A percentile compares a stretch with the other conserved stretches of the same genome.
Conservation (phyloP, 179 eudicot genomes). For the Patellifolia procumbens region DNA sequence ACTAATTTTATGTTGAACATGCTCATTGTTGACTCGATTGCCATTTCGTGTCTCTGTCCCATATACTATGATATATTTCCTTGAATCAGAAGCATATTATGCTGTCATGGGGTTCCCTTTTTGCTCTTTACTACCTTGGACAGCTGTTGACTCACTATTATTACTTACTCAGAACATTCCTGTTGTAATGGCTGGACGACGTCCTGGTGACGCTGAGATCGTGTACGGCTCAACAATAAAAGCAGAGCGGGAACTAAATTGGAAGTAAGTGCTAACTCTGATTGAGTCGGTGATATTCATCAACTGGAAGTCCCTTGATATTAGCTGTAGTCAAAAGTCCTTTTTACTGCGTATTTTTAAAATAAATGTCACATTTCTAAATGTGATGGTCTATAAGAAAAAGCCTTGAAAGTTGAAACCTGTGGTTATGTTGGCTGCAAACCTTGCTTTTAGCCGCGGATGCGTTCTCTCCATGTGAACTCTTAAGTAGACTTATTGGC, state of each 20-base stretch:
- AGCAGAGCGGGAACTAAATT: constrained; percentile 81
- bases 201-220: constrained; percentile 93
- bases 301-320: background rate
- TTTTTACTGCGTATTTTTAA: background rate
- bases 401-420: background rate
- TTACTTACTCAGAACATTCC: constrained; percentile 73
- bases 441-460: background rate
- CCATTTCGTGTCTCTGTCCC: background rate
- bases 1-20: background rate
- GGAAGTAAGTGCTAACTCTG: constrained; percentile 70
- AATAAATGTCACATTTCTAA: background rate
- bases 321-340: background rate
- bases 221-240: constrained; percentile 89
- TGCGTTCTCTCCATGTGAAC: too few relatives aligned
- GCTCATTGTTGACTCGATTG: background rate
- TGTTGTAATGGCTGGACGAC: constrained; percentile 63
- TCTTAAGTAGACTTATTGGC: too few relatives aligned
- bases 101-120: background rate
- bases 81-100: background rate
- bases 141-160: constrained; percentile 4
- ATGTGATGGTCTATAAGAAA: background rate
- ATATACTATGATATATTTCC: too few relatives aligned
- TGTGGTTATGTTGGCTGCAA: background rate
- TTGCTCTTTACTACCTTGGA: background rate
- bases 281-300: background rate